Base-by-base conservation (phyloP, 1,139 yeast genomes). In the Arxiozyma telluris region DNA sequence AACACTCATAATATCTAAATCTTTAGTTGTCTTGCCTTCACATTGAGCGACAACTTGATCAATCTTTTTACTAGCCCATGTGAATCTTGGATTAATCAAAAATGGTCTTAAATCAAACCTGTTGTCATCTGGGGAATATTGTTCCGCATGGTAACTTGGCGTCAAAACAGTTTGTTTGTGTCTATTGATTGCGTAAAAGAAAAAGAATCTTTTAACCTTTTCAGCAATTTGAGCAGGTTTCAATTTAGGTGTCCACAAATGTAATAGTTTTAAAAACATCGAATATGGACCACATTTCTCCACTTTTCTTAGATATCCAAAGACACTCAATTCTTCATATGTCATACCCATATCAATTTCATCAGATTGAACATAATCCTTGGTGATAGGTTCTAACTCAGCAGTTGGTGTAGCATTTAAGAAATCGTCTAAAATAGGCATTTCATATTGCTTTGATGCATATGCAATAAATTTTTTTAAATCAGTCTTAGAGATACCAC, bases 331-430 rank as follows among this genome's bases (percentile, higher is more conserved):
- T 67, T 93, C 98, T 59, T 90, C 96, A 66, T 93, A 93, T 0
- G 96, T 87, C 86, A 94, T 86, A 1, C 99, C 99, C 98, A 93
- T 93, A 68, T 93, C 99, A 9, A 81, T 83, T 69, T 93, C 99
- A 69, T 93, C 99, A 49, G 96, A 87, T 71, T 93, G 99, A 17
- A 90, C 96, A 64, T 93, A 91, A 57, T 82, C 78, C 60, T 86
- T 82, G 0, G 98, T 91, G 54, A 89, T 91, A 48, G 99, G 99
- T 66, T 93, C 99, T 54, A 93, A 78, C 69, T 93, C 99, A 0
- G 99, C 99, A 0, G 98, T 93, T 42, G 99, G 99, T 0, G 93
- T 85, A 0, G 98, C 98, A 58, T 80, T 81, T 51, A 93, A 74
- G 67, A 94, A 93, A 7, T 84, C 86, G 49, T 79, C 73, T 58